phyloP scores from a whole-genome alignment of 2,329 filamentous ascomycete genomes.

The Aspergillus fumigatiaffinis region DNA sequence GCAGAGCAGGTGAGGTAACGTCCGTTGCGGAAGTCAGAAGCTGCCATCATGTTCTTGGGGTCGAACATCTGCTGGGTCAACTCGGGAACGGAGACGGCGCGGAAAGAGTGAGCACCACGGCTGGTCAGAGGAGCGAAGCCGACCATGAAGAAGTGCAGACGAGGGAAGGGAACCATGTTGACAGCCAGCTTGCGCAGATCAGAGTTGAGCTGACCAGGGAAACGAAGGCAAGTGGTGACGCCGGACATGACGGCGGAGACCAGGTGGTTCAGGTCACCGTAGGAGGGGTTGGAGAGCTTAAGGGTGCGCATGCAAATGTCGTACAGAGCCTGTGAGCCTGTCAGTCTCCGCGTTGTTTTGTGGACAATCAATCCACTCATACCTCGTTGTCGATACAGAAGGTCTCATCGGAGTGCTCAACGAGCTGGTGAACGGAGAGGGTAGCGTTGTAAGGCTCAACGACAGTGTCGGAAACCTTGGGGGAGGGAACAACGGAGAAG shows the following conservation, averaged over 20 bases:
- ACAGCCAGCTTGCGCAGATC: slow-evolving; percentile 98
- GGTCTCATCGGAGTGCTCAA: slow-evolving; percentile 99
- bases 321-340: slow-evolving; percentile 69
- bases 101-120: slow-evolving; percentile 89
- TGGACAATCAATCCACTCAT: slow-evolving; percentile 13
- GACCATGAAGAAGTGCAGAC: slow-evolving; percentile 99
- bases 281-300: slow-evolving; percentile 97
- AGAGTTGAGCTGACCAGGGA: slow-evolving; percentile 99
- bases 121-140: slow-evolving; percentile 98
- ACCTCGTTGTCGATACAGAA: slow-evolving; percentile 99
- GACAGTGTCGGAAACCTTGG: slow-evolving; percentile 99
- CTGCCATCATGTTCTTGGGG: slow-evolving; percentile 99
- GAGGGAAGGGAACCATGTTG: slow-evolving; percentile 99
- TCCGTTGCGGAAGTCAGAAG: slow-evolving; percentile 98
- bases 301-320: slow-evolving; percentile 99
- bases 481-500: slow-evolving; percentile 97
- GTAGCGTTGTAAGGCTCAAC: slow-evolving; percentile 99
- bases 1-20: slow-evolving; percentile 99
- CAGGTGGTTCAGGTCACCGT: slow-evolving; percentile 98
- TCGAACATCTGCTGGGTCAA: slow-evolving; percentile 99
- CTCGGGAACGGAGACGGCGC: slow-evolving; percentile 94
- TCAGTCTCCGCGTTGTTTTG: slow-evolving; percentile 13
- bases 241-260: slow-evolving; percentile 99
- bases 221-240: slow-evolving; percentile 96
- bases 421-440: slow-evolving; percentile 96